Evolutionary conservation across 225 moss, liverwort and hornwort genomes (phyloP), one percentile per base, ranked within the genome.

Genomic region (Pleurozium schreberi): DNA sequence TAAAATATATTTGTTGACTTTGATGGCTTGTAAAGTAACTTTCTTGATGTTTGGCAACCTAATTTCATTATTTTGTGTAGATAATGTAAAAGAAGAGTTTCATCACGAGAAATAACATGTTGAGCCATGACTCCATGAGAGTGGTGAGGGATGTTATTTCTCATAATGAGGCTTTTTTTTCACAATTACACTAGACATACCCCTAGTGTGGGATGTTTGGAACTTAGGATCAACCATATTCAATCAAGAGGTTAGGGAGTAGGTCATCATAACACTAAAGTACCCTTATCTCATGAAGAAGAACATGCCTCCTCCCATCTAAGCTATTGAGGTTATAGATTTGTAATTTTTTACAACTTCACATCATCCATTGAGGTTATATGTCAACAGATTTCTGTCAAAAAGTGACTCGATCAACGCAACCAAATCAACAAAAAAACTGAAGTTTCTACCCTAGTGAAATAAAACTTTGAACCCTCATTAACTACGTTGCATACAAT

Each of bases 111-210:
- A 73, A 73, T 30, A 30, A 45, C 28, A 73, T 28, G 14, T 45
- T 45, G 45, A 73, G 6, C 73, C 10, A 45, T n/a, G n/a, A n/a
- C n/a, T n/a, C n/a, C n/a, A n/a, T 2, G 1, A 0, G 3, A 73
- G 45, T 45, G 0, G 10, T 11, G 10, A 73, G 3, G 30, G 30
- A 45, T 30, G 45, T 30, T 30, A 45, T 17, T 73, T 73, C 18
- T 45, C 30, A 45, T 18, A 28, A 45, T 18, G 10, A 45, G 4
- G 6, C 30, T 47, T 2, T 73, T 18, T 0, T 45, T 47, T 47
- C 4, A 47, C 45, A 45, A 45, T 16, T n/a, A n/a, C n/a, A 45
- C 3, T 1, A 2, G 4, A 17, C 6, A 30, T 45, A 6, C 27
- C 27, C 1, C 28, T 28, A 71, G 5, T 28, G 3, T 73, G 28